Conservation (phyloP, 2,329 filamentous ascomycete species). For the Polytolypa hystricis region DNA sequence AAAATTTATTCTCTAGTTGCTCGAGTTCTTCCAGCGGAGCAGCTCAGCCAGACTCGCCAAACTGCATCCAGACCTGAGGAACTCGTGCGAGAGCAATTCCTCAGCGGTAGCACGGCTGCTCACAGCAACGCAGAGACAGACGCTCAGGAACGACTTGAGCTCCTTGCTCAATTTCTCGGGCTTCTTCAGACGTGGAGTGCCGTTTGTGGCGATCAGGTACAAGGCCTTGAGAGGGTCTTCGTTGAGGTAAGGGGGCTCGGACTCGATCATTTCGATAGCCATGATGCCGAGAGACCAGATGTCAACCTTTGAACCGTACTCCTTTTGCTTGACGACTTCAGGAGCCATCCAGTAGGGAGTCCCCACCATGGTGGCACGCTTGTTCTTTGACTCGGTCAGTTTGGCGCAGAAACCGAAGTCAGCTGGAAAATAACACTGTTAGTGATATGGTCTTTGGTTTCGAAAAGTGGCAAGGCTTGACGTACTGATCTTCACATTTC, state of each 20-base stretch:
- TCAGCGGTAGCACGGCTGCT: slow-evolving; percentile 85
- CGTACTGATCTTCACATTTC: slow-evolving; percentile 96
- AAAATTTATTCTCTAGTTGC: slow-evolving; percentile 20
- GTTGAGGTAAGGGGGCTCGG: slow-evolving; percentile 93
- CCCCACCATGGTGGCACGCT: slow-evolving; percentile 97
- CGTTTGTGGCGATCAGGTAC: slow-evolving; percentile 95
- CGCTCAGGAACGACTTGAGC: slow-evolving; percentile 90
- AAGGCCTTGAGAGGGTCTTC: slow-evolving; percentile 95
- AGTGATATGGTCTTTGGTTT: slow-evolving; percentile 19
- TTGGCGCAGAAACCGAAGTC: slow-evolving; percentile 99
- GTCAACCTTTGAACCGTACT: slow-evolving; percentile 95
- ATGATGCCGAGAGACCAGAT: slow-evolving; percentile 99
- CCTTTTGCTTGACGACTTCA: slow-evolving; percentile 98
- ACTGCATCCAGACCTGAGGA: slow-evolving; percentile 83
- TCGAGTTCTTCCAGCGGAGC: slow-evolving; percentile 52
- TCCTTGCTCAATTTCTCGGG: slow-evolving; percentile 97
- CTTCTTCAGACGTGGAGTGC: slow-evolving; percentile 93
- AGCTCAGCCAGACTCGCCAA: slow-evolving; percentile 74
- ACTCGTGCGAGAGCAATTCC: slow-evolving; percentile 84
- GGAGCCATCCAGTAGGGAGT: slow-evolving; percentile 99
- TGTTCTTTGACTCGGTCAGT: slow-evolving; percentile 89
- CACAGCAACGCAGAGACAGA: slow-evolving; percentile 93
- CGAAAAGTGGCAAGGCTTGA: slow-evolving; percentile 16
- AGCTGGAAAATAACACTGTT: slow-evolving; percentile 54
- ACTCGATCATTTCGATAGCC: slow-evolving; percentile 99